A percentile compares a stretch with the other conserved stretches of the same genome.
Conservation (phyloP, 2,329 filamentous ascomycete species). For the Ophiostoma quercus region DNA sequence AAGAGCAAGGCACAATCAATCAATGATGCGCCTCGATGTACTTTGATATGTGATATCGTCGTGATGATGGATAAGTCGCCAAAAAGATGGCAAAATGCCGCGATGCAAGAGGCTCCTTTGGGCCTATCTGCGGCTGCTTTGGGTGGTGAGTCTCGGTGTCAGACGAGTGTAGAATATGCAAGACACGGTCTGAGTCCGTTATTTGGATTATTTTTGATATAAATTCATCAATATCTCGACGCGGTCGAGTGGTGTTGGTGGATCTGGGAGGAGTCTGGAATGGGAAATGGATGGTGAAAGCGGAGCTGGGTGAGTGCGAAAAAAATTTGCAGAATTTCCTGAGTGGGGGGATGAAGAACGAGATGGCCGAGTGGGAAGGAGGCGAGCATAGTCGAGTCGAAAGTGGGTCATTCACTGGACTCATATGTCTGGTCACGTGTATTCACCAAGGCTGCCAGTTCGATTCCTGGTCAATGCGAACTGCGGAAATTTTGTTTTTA, state of each 20-base stretch:
- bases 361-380: conserved; percentile 17
- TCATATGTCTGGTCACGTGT: background rate
- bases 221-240: background rate
- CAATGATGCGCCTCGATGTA: background rate
- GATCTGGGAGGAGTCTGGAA: background rate
- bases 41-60: background rate
- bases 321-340: conserved; percentile 10
- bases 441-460: background rate
- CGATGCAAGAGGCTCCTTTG: background rate
- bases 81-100: background rate
- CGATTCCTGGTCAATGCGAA: background rate
- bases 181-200: background rate
- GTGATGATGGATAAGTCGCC: background rate
- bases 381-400: background rate
- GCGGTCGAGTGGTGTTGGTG: background rate
- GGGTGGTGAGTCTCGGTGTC: background rate
- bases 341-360: background rate
- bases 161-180: background rate
- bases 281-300: conserved; percentile 5
- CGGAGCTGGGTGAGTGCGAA: conserved; percentile 9
- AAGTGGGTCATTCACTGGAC: too few relatives aligned
- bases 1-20: background rate
- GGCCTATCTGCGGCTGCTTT: background rate
- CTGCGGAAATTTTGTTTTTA: background rate
- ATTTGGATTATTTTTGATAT: background rate